Evolutionary conservation across 345 rosid genomes (phyloP).

Genomic region (Raphanus sativus): DNA sequence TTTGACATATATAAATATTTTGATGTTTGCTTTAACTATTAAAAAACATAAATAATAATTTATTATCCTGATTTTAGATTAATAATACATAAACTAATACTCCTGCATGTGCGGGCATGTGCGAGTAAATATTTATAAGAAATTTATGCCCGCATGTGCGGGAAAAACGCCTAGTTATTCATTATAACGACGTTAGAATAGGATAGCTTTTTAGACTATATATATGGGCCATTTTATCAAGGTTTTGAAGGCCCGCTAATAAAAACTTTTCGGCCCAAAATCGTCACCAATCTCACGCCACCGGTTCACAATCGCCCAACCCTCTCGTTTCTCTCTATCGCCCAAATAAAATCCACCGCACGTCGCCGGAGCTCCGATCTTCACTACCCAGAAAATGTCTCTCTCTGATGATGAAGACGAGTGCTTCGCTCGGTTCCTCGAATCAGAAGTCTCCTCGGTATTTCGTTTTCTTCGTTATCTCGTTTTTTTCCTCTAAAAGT

Average conservation of each 20-base stretch:
- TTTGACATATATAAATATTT: too few species aligned
- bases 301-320: slow-evolving; percentile 11
- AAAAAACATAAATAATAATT: too few species aligned
- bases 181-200: background rate
- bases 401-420: slow-evolving; percentile 71
- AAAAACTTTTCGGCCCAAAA: background rate
- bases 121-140: too few species aligned
- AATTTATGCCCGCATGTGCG: too few species aligned
- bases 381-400: slow-evolving; percentile 40
- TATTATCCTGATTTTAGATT: too few species aligned
- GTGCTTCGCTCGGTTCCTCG: slow-evolving; percentile 65
- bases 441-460: slow-evolving; percentile 71
- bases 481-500: background rate
- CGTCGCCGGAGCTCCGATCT: slow-evolving; percentile 35
- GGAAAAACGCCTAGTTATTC: too few species aligned
- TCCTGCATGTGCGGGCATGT: too few species aligned
- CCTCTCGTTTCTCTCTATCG: background rate
- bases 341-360: slow-evolving; percentile 18
- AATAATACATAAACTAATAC: too few species aligned
- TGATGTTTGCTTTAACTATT: too few species aligned
- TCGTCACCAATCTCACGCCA: slow-evolving; percentile 30
- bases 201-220: background rate
- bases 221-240: background rate
- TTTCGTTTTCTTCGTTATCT: background rate
- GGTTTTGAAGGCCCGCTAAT: background rate